Conservation (phyloP, 306 rosid genomes). For the Castanopsis chinensis region DNA sequence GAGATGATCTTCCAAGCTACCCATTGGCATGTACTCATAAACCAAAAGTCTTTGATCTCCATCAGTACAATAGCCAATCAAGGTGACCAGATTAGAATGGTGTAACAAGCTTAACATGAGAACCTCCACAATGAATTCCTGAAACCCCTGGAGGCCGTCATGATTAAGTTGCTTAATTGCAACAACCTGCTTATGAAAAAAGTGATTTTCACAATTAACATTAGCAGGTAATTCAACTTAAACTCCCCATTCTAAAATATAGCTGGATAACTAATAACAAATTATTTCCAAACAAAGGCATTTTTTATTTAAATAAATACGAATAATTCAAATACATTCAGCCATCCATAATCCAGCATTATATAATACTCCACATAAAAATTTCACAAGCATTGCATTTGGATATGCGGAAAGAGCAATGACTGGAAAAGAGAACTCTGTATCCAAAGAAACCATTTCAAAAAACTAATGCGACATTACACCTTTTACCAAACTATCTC, state of each 20-base stretch:
- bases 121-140: slow-evolving; percentile 91
- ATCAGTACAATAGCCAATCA: slow-evolving; percentile 93
- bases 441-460: too few relatives aligned
- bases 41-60: slow-evolving; percentile 94
- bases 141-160: slow-evolving; percentile 86
- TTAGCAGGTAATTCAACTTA: not conserved
- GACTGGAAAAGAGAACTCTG: not conserved
- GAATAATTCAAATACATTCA: not conserved
- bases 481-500: not conserved
- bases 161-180: slow-evolving; percentile 85
- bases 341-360: not conserved
- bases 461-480: too few relatives aligned
- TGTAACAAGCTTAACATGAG: slow-evolving; percentile 91
- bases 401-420: not conserved
- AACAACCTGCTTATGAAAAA: slow-evolving; percentile 57
- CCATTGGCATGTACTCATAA: slow-evolving; percentile 85
- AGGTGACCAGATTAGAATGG: slow-evolving; percentile 83
- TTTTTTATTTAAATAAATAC: not conserved
- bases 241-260: not conserved
- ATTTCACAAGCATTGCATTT: not conserved
- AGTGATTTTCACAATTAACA: not conserved
- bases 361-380: not conserved
- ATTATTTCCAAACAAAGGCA: not conserved
- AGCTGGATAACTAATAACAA: not conserved
- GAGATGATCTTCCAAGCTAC: slow-evolving; percentile 80